These are phyloP conservation scores for Leccinum incarnatum DNA, from an alignment of 768 basidiomycete genomes.

Conservation along the genomic window DNA sequence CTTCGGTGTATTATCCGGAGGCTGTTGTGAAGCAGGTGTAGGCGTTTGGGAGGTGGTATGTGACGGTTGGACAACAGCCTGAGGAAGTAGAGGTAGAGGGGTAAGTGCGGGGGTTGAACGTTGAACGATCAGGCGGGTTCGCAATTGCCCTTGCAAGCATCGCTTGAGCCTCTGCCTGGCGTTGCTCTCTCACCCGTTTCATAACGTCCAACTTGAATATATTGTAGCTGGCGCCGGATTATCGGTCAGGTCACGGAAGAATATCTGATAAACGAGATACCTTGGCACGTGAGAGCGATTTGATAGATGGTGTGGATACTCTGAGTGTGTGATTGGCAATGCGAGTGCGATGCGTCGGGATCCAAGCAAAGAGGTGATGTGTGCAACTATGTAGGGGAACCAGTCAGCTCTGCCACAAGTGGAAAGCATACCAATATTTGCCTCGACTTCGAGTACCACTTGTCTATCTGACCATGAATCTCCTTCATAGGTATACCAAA, in stretches of 20 bases:
- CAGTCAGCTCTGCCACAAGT: slow-evolving; percentile 7
- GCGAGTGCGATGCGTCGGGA: slow-evolving; percentile 73
- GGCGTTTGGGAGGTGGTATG: too few species aligned
- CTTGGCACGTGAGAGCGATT: slow-evolving; percentile 46
- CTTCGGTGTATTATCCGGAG: too few species aligned
- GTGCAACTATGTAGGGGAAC: slow-evolving; percentile 55
- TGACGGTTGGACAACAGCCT: too few species aligned
- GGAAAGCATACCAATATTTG: too few species aligned
- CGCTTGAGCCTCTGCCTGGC: slow-evolving; percentile 24
- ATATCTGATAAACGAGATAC: slow-evolving; percentile 33
- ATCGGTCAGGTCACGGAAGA: slow-evolving; percentile 3
- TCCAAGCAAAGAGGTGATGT: slow-evolving; percentile 77
- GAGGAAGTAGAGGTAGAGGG: too few species aligned
- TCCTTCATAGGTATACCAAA: too few species aligned
- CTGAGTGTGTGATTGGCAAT: slow-evolving; percentile 73
- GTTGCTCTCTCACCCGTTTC: slow-evolving; percentile 29
- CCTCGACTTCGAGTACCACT: too few species aligned
- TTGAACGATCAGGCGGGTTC: slow-evolving; percentile 29
- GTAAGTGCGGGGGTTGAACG: too few species aligned
- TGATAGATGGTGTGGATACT: slow-evolving; percentile 58
- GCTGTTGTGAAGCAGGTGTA: too few species aligned
- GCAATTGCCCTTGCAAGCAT: slow-evolving; percentile 26
- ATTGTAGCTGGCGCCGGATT: slow-evolving; percentile 42
- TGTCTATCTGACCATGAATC: too few species aligned
- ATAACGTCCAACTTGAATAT: slow-evolving; percentile 50